These are phyloP conservation scores for Fragaria nilgerrensis DNA, from an alignment of 306 rosid genomes.

Conservation along the genomic window DNA sequence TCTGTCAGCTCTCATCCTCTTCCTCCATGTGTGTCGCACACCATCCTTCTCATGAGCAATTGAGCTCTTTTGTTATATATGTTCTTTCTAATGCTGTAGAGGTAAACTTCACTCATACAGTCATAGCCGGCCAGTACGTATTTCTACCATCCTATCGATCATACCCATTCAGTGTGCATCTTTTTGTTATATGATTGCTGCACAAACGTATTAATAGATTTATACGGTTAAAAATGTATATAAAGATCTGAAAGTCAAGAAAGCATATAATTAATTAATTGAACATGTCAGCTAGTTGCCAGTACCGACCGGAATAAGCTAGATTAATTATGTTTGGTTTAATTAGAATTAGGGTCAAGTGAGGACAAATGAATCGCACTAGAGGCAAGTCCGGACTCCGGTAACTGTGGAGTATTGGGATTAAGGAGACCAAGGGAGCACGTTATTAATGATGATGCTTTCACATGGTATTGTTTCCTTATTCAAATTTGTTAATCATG, in stretches of 20 bases:
- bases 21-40: not conserved
- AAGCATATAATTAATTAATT: not conserved
- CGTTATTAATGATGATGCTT: slow-evolving; percentile 16
- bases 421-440: slow-evolving; percentile 22
- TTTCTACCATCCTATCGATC: not conserved
- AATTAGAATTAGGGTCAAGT: not conserved
- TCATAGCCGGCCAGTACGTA: not conserved
- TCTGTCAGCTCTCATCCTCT: slow-evolving; percentile 27
- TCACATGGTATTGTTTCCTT: slow-evolving; percentile 19
- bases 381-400: slow-evolving; percentile 14
- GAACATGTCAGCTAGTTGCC: slow-evolving; percentile 1
- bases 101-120: slow-evolving; percentile 4
- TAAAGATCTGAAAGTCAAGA: not conserved
- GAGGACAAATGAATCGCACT: not conserved
- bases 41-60: not conserved
- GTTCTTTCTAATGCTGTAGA: not conserved
- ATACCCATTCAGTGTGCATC: not conserved
- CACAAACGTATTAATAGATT: not conserved
- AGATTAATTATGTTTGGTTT: not conserved
- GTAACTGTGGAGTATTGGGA: slow-evolving; percentile 28
- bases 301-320: not conserved
- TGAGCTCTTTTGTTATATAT: no score
- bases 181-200: not conserved
- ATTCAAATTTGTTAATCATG: not conserved
- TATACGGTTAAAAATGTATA: not conserved